phyloP scores from a whole-genome alignment of 805 yeast genomes.

The Peterozyma toletana region DNA sequence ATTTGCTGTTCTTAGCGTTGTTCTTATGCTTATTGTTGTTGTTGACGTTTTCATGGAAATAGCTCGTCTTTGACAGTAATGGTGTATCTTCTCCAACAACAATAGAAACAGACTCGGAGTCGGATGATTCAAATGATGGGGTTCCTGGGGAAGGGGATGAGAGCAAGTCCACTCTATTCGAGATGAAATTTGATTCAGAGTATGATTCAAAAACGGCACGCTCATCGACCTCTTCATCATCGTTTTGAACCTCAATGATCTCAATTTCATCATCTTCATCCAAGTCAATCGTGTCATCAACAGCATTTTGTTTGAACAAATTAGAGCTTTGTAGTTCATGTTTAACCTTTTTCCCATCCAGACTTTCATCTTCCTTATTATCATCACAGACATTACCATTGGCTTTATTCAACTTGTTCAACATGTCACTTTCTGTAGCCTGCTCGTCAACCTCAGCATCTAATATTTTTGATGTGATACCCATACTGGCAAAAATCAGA shows the following conservation, averaged over 20 bases:
- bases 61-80: slow-evolving; percentile 1
- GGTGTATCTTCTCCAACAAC: slow-evolving; percentile 4
- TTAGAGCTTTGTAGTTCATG: no score
- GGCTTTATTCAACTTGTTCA: no score
- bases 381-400: no score
- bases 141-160: slow-evolving; percentile 1
- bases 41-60: neutral
- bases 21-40: neutral
- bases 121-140: slow-evolving; percentile 3
- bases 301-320: no score
- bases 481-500: slow-evolving; percentile 16
- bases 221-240: neutral
- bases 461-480: slow-evolving; percentile 16
- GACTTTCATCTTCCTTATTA: no score
- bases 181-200: neutral
- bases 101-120: slow-evolving; percentile 7
- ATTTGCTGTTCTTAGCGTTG: neutral
- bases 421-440: neutral
- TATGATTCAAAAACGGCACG: neutral
- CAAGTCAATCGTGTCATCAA: neutral
- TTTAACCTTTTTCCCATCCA: no score
- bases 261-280: neutral
- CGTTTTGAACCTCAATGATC: neutral
- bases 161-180: neutral
- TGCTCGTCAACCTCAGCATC: slow-evolving; percentile 1